phyloP scores from a whole-genome alignment of 2,329 filamentous ascomycete species.

The Beauveria pseudobassiana region DNA sequence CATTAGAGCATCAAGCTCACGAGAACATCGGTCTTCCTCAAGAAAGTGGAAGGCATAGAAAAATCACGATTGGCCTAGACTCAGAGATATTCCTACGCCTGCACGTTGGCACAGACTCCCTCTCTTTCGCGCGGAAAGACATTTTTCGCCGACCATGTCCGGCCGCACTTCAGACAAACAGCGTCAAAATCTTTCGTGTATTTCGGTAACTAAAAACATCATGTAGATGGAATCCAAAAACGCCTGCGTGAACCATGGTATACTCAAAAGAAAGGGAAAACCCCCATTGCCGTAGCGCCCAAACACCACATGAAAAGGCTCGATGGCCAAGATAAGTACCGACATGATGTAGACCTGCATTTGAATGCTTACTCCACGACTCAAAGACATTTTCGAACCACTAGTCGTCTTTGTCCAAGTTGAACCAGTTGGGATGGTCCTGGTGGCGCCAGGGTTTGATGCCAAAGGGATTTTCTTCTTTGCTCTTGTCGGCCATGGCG shows the following conservation, averaged over 20 bases:
- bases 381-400: neutral
- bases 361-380: neutral
- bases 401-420: constrained; percentile 19
- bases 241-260: neutral
- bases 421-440: constrained; percentile 54
- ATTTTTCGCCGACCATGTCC: no score
- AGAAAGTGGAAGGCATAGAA: no score
- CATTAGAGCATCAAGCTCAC: no score
- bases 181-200: no score
- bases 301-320: neutral
- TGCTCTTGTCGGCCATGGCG: constrained; percentile 45
- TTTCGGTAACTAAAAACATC: neutral
- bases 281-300: no score
- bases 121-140: no score
- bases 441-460: constrained; percentile 53
- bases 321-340: neutral
- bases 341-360: neutral
- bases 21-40: no score
- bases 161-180: no score
- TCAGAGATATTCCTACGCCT: no score
- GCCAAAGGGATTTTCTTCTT: constrained; percentile 44
- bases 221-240: neutral
- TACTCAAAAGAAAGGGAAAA: neutral
- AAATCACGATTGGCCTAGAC: no score
- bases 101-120: no score